Evolutionary conservation across 306 rosid genomes (phyloP).

Genomic region (Clitoria ternatea): DNA sequence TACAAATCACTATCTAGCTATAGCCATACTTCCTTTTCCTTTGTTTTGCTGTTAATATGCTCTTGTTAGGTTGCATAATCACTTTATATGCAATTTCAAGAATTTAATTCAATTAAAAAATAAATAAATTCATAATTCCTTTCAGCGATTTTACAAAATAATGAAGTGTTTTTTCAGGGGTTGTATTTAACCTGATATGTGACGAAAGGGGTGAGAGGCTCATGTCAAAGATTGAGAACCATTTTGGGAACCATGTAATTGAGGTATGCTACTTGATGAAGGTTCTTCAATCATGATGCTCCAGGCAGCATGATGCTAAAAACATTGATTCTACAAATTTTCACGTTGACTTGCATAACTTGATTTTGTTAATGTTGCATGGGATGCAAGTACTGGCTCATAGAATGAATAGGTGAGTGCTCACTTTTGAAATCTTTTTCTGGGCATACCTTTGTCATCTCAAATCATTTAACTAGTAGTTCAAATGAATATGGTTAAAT

Average conservation of each 20-base stretch:
- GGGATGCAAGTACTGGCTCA: constrained; percentile 27
- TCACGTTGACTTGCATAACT: not conserved
- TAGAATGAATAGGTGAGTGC: too few relatives aligned
- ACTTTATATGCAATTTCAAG: not conserved
- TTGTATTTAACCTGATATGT: constrained; percentile 58
- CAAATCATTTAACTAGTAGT: too few relatives aligned
- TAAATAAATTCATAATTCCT: constrained; percentile 1
- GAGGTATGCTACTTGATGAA: constrained; percentile 40
- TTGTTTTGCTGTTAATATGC: not conserved
- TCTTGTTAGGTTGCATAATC: not conserved
- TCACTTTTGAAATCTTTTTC: too few relatives aligned
- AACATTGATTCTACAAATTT: not conserved
- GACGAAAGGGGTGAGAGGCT: constrained; percentile 31
- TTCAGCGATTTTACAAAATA: not conserved
- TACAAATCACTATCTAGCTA: too few relatives aligned
- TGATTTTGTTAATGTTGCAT: constrained; percentile 15
- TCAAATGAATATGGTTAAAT: too few relatives aligned
- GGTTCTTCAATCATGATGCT: not conserved
- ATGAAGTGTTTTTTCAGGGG: constrained; percentile 33
- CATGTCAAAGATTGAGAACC: constrained; percentile 44
- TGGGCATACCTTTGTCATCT: not conserved
- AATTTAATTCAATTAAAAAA: not conserved
- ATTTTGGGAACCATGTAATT: constrained; percentile 39
- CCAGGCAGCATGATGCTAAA: not conserved
- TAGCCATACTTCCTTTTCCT: too few relatives aligned